These are phyloP conservation scores for Tolypocladium sp. DNA, from an alignment of 2,329 filamentous ascomycete species.

Conservation along the genomic window DNA sequence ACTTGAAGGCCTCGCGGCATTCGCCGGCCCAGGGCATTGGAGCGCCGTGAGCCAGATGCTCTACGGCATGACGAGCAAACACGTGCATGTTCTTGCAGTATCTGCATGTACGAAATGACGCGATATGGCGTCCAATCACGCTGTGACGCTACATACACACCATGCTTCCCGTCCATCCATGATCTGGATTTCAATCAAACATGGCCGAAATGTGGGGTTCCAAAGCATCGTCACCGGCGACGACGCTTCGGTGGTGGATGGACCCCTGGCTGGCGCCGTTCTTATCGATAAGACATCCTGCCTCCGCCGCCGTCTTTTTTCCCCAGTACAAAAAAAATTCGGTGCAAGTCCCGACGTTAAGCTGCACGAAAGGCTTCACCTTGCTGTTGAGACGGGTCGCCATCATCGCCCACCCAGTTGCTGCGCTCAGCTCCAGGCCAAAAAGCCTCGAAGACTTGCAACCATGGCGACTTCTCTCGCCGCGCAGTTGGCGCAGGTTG, in stretches of 20 bases:
- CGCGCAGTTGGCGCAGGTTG: slow-evolving; percentile 88
- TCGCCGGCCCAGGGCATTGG: neutral
- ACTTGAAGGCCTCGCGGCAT: neutral
- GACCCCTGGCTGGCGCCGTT: neutral
- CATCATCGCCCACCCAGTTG: neutral
- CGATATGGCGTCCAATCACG: neutral
- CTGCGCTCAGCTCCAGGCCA: slow-evolving; percentile 1
- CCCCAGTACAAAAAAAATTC: slow-evolving; percentile 4
- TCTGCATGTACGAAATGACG: neutral
- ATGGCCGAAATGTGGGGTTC: neutral
- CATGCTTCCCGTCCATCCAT: no score
- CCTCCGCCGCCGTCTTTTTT: slow-evolving; percentile 9
- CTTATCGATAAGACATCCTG: slow-evolving; percentile 23
- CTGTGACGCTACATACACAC: neutral
- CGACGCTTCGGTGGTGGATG: neutral
- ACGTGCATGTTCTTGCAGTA: neutral
- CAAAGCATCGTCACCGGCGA: neutral
- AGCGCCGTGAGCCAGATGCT: neutral
- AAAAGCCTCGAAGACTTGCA: slow-evolving; percentile 11
- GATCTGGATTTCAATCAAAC: neutral
- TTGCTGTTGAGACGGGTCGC: neutral
- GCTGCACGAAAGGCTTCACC: neutral
- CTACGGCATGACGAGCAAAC: no score
- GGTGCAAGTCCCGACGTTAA: neutral
- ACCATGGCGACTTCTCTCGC: slow-evolving; percentile 78